These are phyloP conservation scores for Sporothrix brunneoviolacea DNA, from an alignment of 2,329 filamentous ascomycete genomes.

Conservation along the genomic window DNA sequence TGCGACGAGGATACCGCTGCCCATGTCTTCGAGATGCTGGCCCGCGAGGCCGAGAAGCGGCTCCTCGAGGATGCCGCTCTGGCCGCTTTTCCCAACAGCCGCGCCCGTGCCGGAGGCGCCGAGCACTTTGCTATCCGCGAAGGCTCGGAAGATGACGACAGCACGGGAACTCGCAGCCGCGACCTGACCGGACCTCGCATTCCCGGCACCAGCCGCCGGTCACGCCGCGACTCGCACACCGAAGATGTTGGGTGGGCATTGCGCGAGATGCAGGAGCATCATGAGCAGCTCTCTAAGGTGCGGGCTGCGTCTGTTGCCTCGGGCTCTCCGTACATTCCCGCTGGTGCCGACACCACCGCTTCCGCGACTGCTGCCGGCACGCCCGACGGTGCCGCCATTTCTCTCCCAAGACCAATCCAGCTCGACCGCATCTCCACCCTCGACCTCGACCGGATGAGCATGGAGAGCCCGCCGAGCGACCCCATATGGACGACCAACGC, in stretches of 20 bases:
- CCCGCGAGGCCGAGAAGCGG: conserved; percentile 71
- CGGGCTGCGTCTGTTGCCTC: background rate
- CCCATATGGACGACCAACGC: conserved; percentile 28
- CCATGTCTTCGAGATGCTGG: conserved; percentile 72
- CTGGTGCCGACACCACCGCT: background rate
- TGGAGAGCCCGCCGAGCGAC: conserved; percentile 30
- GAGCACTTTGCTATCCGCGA: conserved; percentile 64
- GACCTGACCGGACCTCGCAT: conserved; percentile 3
- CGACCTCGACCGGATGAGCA: conserved; percentile 29
- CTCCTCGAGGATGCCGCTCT: conserved; percentile 65
- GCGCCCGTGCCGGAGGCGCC: conserved; percentile 61
- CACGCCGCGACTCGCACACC: conserved; percentile 54
- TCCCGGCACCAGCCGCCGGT: conserved; percentile 16
- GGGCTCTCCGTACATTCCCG: conserved; percentile 5
- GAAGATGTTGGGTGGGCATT: conserved; percentile 65
- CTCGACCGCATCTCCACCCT: conserved; percentile 32
- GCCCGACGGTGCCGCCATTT: background rate
- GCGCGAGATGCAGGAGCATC: conserved; percentile 73
- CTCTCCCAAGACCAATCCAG: conserved; percentile 13
- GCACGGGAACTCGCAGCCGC: conserved; percentile 19
- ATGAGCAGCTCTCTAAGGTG: conserved; percentile 54
- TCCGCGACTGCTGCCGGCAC: background rate
- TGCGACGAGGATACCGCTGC: conserved; percentile 70
- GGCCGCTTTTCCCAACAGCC: conserved; percentile 68
- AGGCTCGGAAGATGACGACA: conserved; percentile 52